Conservation (phyloP, 225 moss, liverwort and hornwort genomes). For the Neckera pumila region DNA sequence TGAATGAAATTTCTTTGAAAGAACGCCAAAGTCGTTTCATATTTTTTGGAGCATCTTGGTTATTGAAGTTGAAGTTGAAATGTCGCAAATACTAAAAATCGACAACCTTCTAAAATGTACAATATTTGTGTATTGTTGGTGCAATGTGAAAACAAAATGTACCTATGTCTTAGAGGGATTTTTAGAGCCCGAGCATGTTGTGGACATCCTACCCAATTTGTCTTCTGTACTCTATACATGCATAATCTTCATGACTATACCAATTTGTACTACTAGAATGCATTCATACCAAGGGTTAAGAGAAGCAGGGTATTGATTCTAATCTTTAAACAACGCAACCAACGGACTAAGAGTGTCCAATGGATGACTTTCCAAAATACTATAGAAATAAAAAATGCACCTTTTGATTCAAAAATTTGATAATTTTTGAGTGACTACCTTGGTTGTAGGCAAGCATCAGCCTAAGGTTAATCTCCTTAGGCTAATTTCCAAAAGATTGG, state of each 20-base stretch:
- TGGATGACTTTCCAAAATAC: neutral
- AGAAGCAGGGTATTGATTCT: neutral
- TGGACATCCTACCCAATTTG: fast-evolving
- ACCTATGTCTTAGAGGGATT: fast-evolving
- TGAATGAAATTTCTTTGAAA: no score
- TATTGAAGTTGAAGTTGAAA: no score
- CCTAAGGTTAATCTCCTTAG: neutral
- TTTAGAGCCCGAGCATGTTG: fast-evolving
- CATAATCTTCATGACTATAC: neutral
- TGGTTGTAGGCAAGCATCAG: fast-evolving
- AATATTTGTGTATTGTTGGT: neutral
- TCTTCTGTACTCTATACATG: fast-evolving
- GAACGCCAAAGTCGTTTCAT: neutral
- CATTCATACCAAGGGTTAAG: neutral
- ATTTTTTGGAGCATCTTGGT: neutral
- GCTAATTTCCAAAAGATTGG: fast-evolving
- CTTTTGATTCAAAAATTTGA: neutral
- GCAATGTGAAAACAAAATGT: neutral
- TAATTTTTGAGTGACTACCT: no score
- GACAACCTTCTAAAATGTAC: fast-evolving
- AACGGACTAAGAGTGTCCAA: fast-evolving
- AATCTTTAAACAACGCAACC: fast-evolving
- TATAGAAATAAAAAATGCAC: neutral
- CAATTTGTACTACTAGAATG: neutral
- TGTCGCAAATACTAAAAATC: fast-evolving